Evolutionary conservation across 768 basidiomycete species (phyloP), one percentile per base, ranked within the genome.

Genomic region (Cubamyces sp.): DNA sequence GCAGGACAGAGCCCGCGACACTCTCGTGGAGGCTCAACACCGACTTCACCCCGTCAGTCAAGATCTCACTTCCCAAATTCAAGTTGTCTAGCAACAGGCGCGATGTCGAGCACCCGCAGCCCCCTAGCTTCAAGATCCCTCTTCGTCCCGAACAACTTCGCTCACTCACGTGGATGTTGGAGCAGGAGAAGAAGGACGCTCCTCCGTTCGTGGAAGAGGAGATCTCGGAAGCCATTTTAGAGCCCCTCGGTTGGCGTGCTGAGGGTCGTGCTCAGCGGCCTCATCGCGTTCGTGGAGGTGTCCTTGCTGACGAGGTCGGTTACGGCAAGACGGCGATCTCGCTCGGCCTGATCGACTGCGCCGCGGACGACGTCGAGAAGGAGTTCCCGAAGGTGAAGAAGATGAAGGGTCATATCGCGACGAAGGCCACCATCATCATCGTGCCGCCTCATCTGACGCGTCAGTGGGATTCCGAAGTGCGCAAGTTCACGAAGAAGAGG

Each of bases 291-390:
- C 83, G 91, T 57, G 95, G 96, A 18, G 95, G 96, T 12, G 95
- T 97, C 50, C 84, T 97, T 47, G 95, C 95, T 14, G 96, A 98
- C 69, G 90, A 96, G 77, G 96, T 98, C 62, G 96, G 96, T 53
- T 98, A 98, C 70, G 96, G 96, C 18, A 98, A 98, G 77, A 98
- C 96, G 0, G 95, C 94, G 21, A 96, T 97, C 66, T 94, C 93
- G 2, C 82, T 98, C 28, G 95, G 90, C 19, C 81, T 98, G 61
- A 89, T 97, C 64, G 91, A 94, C 69, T 87, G 88, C 69, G 80
- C 87, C 21, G 75, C 78, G 19, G 81, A 84, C 66, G 74, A 75
- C 18, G 84, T 88, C 51, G 74, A 78, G 57, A 77, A 82, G 62
- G 89, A 91, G 64, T 85, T 89, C 64, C 73, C 79, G 28, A 78